phyloP scores from a whole-genome alignment of 768 basidiomycete species.

The Boletellus sp. region DNA sequence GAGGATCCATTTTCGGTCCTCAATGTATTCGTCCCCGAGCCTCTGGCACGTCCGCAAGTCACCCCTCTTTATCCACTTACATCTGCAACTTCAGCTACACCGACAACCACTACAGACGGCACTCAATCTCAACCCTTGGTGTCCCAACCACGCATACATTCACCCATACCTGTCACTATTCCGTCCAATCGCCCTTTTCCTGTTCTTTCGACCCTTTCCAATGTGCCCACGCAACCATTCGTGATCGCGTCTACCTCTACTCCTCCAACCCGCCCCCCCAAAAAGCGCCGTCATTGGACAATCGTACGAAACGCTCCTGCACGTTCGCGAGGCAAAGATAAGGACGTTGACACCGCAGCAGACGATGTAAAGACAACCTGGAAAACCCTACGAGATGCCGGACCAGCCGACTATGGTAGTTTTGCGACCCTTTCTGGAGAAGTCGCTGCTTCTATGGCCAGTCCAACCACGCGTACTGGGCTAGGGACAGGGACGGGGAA shows the following conservation, averaged over 20 bases:
- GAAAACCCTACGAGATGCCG: conserved; percentile 50
- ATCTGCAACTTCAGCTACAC: conserved; percentile 19
- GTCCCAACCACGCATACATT: conserved; percentile 11
- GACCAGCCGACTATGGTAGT: conserved; percentile 58
- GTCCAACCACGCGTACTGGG: conserved; percentile 12
- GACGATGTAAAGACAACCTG: conserved; percentile 37
- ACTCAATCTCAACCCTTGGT: not conserved
- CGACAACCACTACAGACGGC: not conserved
- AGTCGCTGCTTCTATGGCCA: conserved; percentile 31
- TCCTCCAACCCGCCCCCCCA: not conserved
- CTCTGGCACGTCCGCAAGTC: conserved; percentile 50
- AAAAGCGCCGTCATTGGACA: conserved; percentile 57
- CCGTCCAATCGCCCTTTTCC: conserved; percentile 19
- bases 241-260: not conserved
- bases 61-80: conserved; percentile 52
- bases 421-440: conserved; percentile 52
- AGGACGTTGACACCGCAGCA: conserved; percentile 41
- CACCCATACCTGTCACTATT: conserved; percentile 29
- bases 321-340: conserved; percentile 49
- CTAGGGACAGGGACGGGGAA: conserved; percentile 13
- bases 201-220: conserved; percentile 13
- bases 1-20: conserved; percentile 76
- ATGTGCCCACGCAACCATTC: not conserved
- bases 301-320: conserved; percentile 48
- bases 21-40: conserved; percentile 58